Percentiles rank a stretch among this genome's conserved stretches.
Evolutionary conservation across 2,329 filamentous ascomycete genomes (phyloP).

Genomic region (Knufia petricola): DNA sequence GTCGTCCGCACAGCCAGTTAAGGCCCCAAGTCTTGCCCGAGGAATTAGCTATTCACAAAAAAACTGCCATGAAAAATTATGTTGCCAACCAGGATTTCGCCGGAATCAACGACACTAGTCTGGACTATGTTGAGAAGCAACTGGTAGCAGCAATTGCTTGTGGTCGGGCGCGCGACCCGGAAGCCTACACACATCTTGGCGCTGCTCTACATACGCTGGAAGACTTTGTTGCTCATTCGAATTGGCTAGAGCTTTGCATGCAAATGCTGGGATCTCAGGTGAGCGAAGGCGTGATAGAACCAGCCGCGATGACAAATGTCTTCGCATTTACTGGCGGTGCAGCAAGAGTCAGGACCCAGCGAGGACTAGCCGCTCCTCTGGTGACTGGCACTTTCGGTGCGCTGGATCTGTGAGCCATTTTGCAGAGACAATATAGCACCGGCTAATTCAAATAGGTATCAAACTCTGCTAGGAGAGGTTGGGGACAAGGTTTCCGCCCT

Average conservation of each 20-base stretch:
- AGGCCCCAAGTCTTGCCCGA: slow-evolving; percentile 2
- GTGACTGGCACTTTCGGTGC: slow-evolving; percentile 7
- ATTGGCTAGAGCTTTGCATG: slow-evolving; percentile 7
- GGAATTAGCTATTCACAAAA: slow-evolving; percentile 1
- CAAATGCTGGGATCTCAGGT: slow-evolving; percentile 6
- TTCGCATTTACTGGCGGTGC: slow-evolving; percentile 5
- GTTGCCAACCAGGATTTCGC: slow-evolving; percentile 5
- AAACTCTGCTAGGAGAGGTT: slow-evolving; percentile 8
- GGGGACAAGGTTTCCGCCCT: slow-evolving; percentile 4
- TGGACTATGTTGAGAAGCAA: slow-evolving; percentile 8
- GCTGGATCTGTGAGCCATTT: background rate
- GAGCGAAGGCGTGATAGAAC: background rate
- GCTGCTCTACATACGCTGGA: slow-evolving; percentile 7
- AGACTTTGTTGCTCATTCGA: slow-evolving; percentile 8
- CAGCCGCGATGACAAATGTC: slow-evolving; percentile 3
- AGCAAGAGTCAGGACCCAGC: slow-evolving; percentile 2
- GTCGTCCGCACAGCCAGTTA: background rate
- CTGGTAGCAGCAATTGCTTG: slow-evolving; percentile 5
- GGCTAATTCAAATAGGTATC: slow-evolving; percentile 1
- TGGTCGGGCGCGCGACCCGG: slow-evolving; percentile 4
- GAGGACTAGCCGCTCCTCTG: background rate
- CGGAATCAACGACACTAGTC: slow-evolving; percentile 4
- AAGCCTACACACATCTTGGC: slow-evolving; percentile 8
- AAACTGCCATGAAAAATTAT: slow-evolving; percentile 7
- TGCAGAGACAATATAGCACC: background rate